Evolutionary conservation across 1,139 yeast genomes (phyloP).

Genomic region (Candida glucosophila): DNA sequence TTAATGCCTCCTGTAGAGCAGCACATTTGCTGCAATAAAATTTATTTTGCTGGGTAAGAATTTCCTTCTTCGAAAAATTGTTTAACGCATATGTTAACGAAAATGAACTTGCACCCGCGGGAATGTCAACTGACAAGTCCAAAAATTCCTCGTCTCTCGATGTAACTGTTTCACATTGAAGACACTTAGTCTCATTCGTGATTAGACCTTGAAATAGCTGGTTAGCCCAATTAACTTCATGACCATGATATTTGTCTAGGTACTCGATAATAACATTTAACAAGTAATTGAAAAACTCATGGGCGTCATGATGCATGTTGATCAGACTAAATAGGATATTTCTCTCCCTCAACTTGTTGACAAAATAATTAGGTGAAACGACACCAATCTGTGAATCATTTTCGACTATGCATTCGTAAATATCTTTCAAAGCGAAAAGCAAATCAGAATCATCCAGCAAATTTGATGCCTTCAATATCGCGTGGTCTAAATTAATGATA

Average conservation of each 20-base stretch:
- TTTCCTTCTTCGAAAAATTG: slow-evolving; percentile 79
- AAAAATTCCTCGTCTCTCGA: slow-evolving; percentile 78
- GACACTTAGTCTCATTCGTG: slow-evolving; percentile 82
- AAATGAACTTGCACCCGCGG: slow-evolving; percentile 55
- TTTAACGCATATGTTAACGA: slow-evolving; percentile 65
- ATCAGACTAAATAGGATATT: slow-evolving; percentile 80
- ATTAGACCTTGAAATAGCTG: slow-evolving; percentile 76
- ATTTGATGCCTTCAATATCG: slow-evolving; percentile 33
- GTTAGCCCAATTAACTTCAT: slow-evolving; percentile 47
- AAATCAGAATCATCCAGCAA: slow-evolving; percentile 47
- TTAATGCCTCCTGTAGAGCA: slow-evolving; percentile 89
- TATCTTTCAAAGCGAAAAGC: slow-evolving; percentile 70
- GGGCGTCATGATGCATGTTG: slow-evolving; percentile 96
- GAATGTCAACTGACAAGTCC: slow-evolving; percentile 81
- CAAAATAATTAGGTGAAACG: slow-evolving; percentile 70
- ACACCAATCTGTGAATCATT: slow-evolving; percentile 66
- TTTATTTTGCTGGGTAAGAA: slow-evolving; percentile 79
- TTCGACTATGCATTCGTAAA: slow-evolving; percentile 78
- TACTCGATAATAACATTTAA: slow-evolving; percentile 76
- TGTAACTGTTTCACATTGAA: slow-evolving; percentile 83
- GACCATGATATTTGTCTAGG: slow-evolving; percentile 33
- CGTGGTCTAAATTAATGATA: slow-evolving; percentile 67
- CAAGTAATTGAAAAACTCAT: slow-evolving; percentile 83
- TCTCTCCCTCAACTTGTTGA: slow-evolving; percentile 68
- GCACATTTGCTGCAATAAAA: slow-evolving; percentile 89